Base-by-base conservation (phyloP, 2,329 filamentous ascomycete genomes). In the Emergomyces orientalis region DNA sequence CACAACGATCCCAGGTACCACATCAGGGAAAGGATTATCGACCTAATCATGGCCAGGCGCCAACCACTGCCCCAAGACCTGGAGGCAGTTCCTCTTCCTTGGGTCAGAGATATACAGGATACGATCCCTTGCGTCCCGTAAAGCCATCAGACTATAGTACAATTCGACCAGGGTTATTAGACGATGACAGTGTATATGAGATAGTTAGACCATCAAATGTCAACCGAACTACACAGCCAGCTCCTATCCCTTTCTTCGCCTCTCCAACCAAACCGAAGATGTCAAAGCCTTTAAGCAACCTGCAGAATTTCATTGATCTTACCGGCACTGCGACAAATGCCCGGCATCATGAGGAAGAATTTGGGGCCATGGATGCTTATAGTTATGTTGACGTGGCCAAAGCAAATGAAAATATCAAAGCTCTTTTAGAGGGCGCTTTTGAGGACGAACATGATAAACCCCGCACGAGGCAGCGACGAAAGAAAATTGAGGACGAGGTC, bases 311-410 rank as follows among this genome's bases (percentile, higher is more conserved):
- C 34, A 74, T 84, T 27, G 80, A 84, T 66, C 71, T 84, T 22
- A 83, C 80, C 1, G 73, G 74, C 11, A 80, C 80, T 62, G 76
- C 82, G 62, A 78, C 79, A 2, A 80, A 81, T 67, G 75, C 72
- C n/a, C 76, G 72, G 2, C 75, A 81, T 30, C 73, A 75, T 17
- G 74, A 79, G 41, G 77, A 81, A 34, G 75, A 76, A 7, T 85
- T 85, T 68, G 82, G 82, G 4, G 77, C 80, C 0, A 75, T 78
- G 19, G 84, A 86, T 67, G 78, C 81, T 13, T 79, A 80, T 68
- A 79, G 78, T 1, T 81, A 80, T 67, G 73, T 81, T 30, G 79
- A 81, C 64, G 70, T 76, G 0, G 77, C 71, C 13, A 79, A 81
- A 65, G 79, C 80, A n/a, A 79, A 78, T 59, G 79, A 82, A 63